Evolutionary conservation across 768 basidiomycete genomes (phyloP).

Genomic region (Rhodotorula kratochvilovae): DNA sequence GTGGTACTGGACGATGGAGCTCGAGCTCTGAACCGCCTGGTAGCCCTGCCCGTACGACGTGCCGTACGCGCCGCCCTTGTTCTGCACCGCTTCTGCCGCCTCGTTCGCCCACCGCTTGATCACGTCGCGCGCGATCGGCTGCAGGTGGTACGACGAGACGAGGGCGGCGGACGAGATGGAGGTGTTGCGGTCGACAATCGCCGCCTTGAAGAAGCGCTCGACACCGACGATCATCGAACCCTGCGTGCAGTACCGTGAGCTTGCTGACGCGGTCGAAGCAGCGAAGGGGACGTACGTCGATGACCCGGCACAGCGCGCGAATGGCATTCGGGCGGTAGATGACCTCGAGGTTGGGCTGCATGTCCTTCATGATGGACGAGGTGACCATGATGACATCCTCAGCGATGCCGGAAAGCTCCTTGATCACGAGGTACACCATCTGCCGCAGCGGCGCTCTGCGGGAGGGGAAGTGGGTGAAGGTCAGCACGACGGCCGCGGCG

Average conservation of each 20-base stretch:
- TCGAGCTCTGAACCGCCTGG: conserved; percentile 78
- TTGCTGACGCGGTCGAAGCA: not conserved
- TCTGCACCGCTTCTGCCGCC: conserved; percentile 89
- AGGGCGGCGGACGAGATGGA: conserved; percentile 94
- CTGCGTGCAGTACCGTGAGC: conserved; percentile 52
- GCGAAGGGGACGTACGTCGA: conserved; percentile 69
- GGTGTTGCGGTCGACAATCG: conserved; percentile 92
- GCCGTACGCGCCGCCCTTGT: conserved; percentile 64
- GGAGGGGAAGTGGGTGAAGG: not conserved
- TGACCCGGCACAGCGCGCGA: conserved; percentile 88
- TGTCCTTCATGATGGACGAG: conserved; percentile 99
- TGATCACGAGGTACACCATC: conserved; percentile 97
- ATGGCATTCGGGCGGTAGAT: conserved; percentile 98
- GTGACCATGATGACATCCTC: conserved; percentile 99
- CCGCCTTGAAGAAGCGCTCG: conserved; percentile 98
- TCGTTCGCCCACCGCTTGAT: conserved; percentile 99
- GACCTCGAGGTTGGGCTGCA: conserved; percentile 98
- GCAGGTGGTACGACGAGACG: conserved; percentile 84
- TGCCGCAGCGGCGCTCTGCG: conserved; percentile 87
- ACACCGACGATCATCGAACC: conserved; percentile 99
- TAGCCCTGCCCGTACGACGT: conserved; percentile 57
- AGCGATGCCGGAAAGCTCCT: conserved; percentile 89
- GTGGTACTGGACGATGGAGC: conserved; percentile 94
- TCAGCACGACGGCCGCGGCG: not conserved
- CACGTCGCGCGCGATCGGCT: conserved; percentile 85